Evolutionary conservation across 352 stramenopile species (phyloP).

Genomic region (Globisporangium paddicum): DNA sequence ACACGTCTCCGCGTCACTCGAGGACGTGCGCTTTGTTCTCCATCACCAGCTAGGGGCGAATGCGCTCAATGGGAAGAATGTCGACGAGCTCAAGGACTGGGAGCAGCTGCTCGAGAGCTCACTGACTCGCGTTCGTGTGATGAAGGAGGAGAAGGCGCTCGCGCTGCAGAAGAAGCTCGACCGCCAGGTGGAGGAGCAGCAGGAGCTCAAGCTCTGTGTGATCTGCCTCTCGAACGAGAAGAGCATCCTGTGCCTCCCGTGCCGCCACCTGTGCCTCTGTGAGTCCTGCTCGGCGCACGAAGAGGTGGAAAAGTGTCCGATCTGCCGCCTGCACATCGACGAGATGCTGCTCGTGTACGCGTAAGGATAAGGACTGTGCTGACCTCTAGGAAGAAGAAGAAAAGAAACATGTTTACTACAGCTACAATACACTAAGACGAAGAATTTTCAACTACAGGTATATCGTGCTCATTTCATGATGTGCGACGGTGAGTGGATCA

Average conservation of each 20-base stretch:
- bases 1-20: constrained; percentile 11
- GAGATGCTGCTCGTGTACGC: constrained; percentile 84
- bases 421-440: constrained; percentile 1
- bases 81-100: constrained; percentile 68
- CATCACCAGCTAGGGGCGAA: constrained; percentile 17
- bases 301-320: constrained; percentile 78
- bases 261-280: constrained; percentile 79
- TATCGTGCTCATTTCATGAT: neutral
- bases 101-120: constrained; percentile 66
- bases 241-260: constrained; percentile 79
- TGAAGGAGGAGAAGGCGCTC: constrained; percentile 69
- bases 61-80: constrained; percentile 20
- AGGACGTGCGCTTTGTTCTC: constrained; percentile 25
- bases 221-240: constrained; percentile 82
- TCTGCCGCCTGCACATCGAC: constrained; percentile 78
- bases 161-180: constrained; percentile 77
- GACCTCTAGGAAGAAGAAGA: neutral
- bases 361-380: constrained; percentile 18
- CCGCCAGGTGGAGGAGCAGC: constrained; percentile 66
- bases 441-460: neutral
- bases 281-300: constrained; percentile 60
- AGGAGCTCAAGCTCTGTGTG: constrained; percentile 85
- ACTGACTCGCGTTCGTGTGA: constrained; percentile 42
- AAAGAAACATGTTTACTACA: constrained; percentile 3
- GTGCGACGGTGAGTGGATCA: neutral